Evolutionary conservation across 805 yeast genomes (phyloP).

Genomic region (Candida nonsorbophila): DNA sequence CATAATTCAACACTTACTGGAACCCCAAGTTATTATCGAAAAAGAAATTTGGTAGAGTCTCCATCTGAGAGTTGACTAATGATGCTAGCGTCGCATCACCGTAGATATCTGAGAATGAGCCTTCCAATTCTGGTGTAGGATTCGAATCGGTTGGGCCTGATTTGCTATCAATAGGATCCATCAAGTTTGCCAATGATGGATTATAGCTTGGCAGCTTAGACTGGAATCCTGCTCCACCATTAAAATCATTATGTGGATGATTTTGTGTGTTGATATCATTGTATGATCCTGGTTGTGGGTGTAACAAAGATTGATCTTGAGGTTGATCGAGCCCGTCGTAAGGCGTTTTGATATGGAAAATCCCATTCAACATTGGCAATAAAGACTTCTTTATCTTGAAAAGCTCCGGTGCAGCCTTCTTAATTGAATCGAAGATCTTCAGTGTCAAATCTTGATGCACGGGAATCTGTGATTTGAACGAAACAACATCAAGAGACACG

Average conservation of each 20-base stretch:
- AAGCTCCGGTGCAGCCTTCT: not conserved
- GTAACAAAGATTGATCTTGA: constrained; percentile 1
- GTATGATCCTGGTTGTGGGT: not conserved
- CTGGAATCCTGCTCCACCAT: not conserved
- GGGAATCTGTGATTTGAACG: no score
- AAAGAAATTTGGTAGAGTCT: constrained; percentile 32
- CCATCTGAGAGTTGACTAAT: constrained; percentile 19
- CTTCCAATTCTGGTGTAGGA: not conserved
- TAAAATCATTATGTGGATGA: not conserved
- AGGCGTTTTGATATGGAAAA: no score
- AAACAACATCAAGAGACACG: no score
- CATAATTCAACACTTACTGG: no score
- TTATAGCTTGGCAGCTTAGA: constrained; percentile 14
- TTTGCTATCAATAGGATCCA: constrained; percentile 11
- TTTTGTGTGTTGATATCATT: not conserved
- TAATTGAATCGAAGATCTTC: no score
- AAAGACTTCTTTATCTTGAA: no score
- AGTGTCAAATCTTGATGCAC: no score
- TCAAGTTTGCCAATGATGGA: constrained; percentile 18
- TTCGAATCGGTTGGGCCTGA: not conserved
- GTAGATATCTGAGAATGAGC: not conserved
- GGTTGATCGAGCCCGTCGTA: not conserved
- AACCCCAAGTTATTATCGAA: constrained; percentile 29
- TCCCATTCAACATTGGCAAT: no score
- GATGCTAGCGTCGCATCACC: not conserved